Conservation (phyloP, 2,329 filamentous ascomycete genomes). For the Monilinia fructicola region DNA sequence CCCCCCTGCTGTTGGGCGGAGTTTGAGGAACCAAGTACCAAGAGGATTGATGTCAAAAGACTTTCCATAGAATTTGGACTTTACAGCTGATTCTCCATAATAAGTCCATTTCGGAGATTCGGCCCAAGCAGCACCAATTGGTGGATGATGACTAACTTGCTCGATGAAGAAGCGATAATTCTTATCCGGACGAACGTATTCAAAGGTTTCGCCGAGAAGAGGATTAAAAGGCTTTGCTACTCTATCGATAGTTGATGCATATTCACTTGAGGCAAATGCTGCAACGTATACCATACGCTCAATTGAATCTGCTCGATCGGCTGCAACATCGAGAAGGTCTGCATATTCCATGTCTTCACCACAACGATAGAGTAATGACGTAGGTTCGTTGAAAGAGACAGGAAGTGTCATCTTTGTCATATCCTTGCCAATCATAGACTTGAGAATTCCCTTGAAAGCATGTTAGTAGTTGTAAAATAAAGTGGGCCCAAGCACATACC, state of each 20-base stretch:
- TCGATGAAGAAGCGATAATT: slow-evolving; percentile 98
- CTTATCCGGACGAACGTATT: slow-evolving; percentile 93
- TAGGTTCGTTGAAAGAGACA: slow-evolving; percentile 98
- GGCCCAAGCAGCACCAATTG: slow-evolving; percentile 88
- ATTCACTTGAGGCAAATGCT: slow-evolving; percentile 93
- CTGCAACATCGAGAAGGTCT: slow-evolving; percentile 85
- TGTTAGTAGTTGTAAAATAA: slow-evolving; percentile 32
- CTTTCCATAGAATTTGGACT: slow-evolving; percentile 95
- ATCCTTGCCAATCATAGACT: slow-evolving; percentile 99
- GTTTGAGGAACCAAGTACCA: slow-evolving; percentile 91
- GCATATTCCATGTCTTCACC: slow-evolving; percentile 98
- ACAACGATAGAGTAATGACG: slow-evolving; percentile 89
- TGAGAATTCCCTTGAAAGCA: slow-evolving; percentile 74
- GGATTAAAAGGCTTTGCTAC: slow-evolving; percentile 99
- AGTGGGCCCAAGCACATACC: slow-evolving; percentile 57
- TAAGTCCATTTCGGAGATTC: slow-evolving; percentile 96
- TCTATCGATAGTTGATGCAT: slow-evolving; percentile 92
- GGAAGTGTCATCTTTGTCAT: slow-evolving; percentile 99
- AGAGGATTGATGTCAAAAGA: slow-evolving; percentile 96
- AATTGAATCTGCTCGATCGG: slow-evolving; percentile 79
- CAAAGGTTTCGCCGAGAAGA: slow-evolving; percentile 91
- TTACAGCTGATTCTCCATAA: slow-evolving; percentile 92
- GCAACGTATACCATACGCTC: slow-evolving; percentile 94
- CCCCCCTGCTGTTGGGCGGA: slow-evolving; percentile 72
- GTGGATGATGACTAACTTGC: slow-evolving; percentile 96